Percentiles rank a stretch among this genome's conserved stretches.
These are phyloP conservation scores for Cerrena zonata DNA, from an alignment of 1,284 basidiomycete genomes.

Conservation along the genomic window DNA sequence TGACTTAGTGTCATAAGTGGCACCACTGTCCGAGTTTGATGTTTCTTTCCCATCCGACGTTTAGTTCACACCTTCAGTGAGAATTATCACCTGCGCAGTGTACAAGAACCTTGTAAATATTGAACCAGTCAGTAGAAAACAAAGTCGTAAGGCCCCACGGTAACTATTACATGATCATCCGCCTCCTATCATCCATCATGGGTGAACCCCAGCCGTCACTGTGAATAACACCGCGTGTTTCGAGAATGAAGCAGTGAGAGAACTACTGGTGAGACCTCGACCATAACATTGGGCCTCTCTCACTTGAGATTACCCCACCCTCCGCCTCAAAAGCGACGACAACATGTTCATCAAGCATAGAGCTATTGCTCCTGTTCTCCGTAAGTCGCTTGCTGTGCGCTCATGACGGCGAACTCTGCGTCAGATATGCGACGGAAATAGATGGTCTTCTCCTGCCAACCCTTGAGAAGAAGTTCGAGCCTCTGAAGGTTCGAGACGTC, in stretches of 20 bases:
- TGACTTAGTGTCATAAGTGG: neutral
- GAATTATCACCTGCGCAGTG: conserved; percentile 2
- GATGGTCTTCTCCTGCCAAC: conserved; percentile 21
- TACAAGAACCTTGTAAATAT: neutral
- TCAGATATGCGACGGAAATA: conserved; percentile 24
- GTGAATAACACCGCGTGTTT: neutral
- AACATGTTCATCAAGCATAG: neutral
- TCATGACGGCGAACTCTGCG: conserved; percentile 19
- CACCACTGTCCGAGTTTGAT: neutral
- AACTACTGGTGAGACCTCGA: conserved; percentile 5
- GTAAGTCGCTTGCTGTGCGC: conserved; percentile 17
- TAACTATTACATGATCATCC: conserved; percentile 1
- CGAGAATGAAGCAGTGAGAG: conserved; percentile 3
- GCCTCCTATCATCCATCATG: neutral
- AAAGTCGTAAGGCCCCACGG: neutral
- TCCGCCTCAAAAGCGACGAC: neutral
- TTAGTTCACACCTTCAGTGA: conserved; percentile 5
- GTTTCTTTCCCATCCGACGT: conserved; percentile 3
- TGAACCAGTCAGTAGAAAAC: neutral
- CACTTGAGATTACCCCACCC: conserved; percentile 4
- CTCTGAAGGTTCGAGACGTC: conserved; percentile 28
- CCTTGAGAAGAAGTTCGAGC: conserved; percentile 23
- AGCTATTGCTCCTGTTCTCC: conserved; percentile 9
- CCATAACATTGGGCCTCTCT: conserved; percentile 5
- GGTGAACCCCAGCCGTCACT: neutral